Evolutionary conservation across 2,329 filamentous ascomycete genomes (phyloP).

Genomic region (Biscogniauxia marginata): DNA sequence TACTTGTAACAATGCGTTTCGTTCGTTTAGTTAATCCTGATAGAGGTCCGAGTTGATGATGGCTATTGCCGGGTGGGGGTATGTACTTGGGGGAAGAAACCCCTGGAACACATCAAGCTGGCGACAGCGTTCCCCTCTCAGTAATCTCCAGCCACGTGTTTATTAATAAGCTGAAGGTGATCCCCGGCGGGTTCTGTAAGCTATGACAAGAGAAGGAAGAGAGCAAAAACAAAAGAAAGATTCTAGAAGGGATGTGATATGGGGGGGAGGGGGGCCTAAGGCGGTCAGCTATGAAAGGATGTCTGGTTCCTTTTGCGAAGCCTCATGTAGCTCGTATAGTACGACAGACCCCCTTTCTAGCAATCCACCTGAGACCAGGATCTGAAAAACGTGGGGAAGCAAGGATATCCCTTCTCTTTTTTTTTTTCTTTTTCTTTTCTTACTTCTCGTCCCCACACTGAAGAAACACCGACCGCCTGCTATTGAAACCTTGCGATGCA

Average conservation of each 20-base stretch:
- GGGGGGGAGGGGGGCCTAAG: too few relatives aligned
- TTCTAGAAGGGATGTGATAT: constrained; percentile 4
- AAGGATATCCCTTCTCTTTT: not conserved
- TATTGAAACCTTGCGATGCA: not conserved
- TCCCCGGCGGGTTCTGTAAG: not conserved
- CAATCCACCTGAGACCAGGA: not conserved
- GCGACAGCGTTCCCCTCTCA: not conserved
- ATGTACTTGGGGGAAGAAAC: too few relatives aligned
- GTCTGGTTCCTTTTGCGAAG: not conserved
- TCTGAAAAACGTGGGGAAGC: constrained; percentile 1
- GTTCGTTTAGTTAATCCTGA: too few relatives aligned
- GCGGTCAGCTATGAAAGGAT: not conserved
- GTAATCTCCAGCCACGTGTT: not conserved
- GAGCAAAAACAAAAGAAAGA: not conserved
- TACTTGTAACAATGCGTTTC: too few relatives aligned
- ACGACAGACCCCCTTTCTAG: not conserved
- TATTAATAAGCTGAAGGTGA: not conserved
- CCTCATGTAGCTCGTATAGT: not conserved
- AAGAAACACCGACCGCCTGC: not conserved
- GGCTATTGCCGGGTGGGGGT: not conserved
- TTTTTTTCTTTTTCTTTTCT: constrained; percentile 8
- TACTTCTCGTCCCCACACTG: not conserved
- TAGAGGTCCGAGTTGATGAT: too few relatives aligned
- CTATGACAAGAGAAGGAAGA: not conserved
- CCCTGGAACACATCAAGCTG: not conserved